These are phyloP conservation scores for Xylaria acuta DNA, from an alignment of 495 filamentous ascomycete genomes.

Conservation along the genomic window DNA sequence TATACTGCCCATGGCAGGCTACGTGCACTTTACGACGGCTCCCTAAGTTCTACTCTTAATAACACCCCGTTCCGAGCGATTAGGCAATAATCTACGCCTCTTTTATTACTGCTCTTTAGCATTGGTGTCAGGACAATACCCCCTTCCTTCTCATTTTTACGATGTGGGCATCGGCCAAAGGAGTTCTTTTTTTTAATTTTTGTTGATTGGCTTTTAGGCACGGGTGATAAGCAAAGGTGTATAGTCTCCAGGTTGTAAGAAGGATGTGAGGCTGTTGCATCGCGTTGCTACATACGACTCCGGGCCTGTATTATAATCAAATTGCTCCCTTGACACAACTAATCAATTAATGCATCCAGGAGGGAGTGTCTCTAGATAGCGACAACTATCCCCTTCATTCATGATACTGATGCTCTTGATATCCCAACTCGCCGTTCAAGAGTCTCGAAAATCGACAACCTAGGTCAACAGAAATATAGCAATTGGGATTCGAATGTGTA, in stretches of 20 bases:
- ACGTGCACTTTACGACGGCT: background rate
- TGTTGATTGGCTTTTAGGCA: background rate
- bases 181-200: conserved; percentile 26
- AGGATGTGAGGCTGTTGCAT: background rate
- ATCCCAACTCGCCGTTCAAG: too few relatives aligned
- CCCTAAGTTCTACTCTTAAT: conserved; percentile 5
- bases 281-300: conserved; percentile 7
- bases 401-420: background rate
- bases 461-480: background rate
- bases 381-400: background rate
- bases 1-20: background rate
- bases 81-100: conserved; percentile 4
- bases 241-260: conserved; percentile 3
- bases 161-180: conserved; percentile 29
- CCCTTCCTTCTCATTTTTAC: conserved; percentile 23
- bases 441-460: background rate
- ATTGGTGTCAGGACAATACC: conserved; percentile 38
- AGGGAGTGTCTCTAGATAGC: background rate
- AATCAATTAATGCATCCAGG: conserved; percentile 14
- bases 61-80: background rate
- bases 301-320: conserved; percentile 14
- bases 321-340: conserved; percentile 3
- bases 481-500: background rate
- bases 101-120: conserved; percentile 28
- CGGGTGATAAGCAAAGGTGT: background rate